These are phyloP conservation scores for Trametes pubescens DNA, from an alignment of 1,284 basidiomycete species.

Conservation along the genomic window DNA sequence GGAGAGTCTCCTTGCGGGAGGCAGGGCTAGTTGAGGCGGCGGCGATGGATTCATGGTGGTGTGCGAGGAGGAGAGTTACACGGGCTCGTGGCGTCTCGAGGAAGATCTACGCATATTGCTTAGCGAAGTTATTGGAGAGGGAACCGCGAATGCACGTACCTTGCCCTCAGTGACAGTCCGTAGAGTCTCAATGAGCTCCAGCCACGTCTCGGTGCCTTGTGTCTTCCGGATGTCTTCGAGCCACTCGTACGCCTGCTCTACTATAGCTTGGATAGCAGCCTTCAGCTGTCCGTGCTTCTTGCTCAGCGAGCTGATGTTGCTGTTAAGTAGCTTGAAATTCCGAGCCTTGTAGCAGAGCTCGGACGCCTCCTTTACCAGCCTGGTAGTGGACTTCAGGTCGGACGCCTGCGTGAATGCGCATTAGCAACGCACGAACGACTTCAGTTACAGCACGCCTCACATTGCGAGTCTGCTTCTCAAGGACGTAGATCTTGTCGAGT, in stretches of 20 bases:
- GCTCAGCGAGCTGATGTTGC: conserved; percentile 77
- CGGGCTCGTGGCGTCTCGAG: conserved; percentile 96
- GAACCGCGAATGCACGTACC: conserved; percentile 62
- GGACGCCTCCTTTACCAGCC: conserved; percentile 79
- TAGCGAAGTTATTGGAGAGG: background rate
- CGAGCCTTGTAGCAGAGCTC: conserved; percentile 78
- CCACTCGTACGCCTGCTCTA: conserved; percentile 86
- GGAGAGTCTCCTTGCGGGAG: conserved; percentile 69
- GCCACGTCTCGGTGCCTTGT: conserved; percentile 80
- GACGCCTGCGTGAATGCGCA: conserved; percentile 69
- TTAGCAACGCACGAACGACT: background rate
- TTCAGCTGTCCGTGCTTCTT: conserved; percentile 99
- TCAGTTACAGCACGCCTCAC: conserved; percentile 53
- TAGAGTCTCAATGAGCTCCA: conserved; percentile 89
- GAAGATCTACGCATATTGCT: conserved; percentile 75
- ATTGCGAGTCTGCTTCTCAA: conserved; percentile 98
- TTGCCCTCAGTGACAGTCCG: conserved; percentile 96
- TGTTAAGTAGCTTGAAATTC: conserved; percentile 77
- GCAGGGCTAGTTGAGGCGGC: conserved; percentile 52
- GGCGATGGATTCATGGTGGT: conserved; percentile 81
- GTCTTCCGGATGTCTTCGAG: conserved; percentile 76
- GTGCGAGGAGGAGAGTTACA: conserved; percentile 86
- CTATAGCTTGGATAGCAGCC: conserved; percentile 88
- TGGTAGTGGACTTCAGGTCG: conserved; percentile 90
- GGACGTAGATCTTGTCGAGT: conserved; percentile 86